Evolutionary conservation across 2,329 filamentous ascomycete species (phyloP), one percentile per base, ranked within the genome.

Genomic region (Beauveria asiatica): DNA sequence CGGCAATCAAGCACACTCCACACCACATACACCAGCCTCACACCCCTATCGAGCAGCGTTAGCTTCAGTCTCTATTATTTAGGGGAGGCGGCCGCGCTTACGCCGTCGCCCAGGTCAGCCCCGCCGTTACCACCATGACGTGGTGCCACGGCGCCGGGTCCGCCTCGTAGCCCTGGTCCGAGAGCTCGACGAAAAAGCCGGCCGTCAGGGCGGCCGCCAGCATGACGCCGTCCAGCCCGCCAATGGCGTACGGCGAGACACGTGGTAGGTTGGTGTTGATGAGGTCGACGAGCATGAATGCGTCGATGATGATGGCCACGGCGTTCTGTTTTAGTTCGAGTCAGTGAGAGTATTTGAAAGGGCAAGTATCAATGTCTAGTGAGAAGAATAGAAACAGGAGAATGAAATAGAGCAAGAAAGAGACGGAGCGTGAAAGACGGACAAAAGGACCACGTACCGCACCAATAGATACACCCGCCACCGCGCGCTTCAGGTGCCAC

Each of bases 211-310:
- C 57, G 5, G 57, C 57, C 9, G 50, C 57, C 23, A 60, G 21
- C 57, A 60, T 60, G 42, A 60, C 57, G 19, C 54, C n/a, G 51
- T 60, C 57, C n/a, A 60, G 50, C 8, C 57, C 50, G 27, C 50
- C 57, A 33, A 54, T 60, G 10, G 57, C 50, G 45, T 55, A 60
- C 0, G 57, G 57, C 33, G 57, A 53, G 11, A 60, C 50, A 4
- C 57, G 57, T n/a, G 57, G 57, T 21, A 60, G 30, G n/a, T 54
- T 41, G 17, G 57, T 48, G 42, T 60, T 54, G 50, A 60, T 41
- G 19, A 60, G 57, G 42, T 60, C 49, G 19, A 60, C 50, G 11
- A 60, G 42, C 57, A 60, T 60, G n/a, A 60, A 60, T 1, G 19
- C 5, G 44, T 60, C 57, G 33, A 60, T 60, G 51, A 60, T 27